phyloP scores from a whole-genome alignment of 2,329 filamentous ascomycete species.

The Trichoderma harzianum region DNA sequence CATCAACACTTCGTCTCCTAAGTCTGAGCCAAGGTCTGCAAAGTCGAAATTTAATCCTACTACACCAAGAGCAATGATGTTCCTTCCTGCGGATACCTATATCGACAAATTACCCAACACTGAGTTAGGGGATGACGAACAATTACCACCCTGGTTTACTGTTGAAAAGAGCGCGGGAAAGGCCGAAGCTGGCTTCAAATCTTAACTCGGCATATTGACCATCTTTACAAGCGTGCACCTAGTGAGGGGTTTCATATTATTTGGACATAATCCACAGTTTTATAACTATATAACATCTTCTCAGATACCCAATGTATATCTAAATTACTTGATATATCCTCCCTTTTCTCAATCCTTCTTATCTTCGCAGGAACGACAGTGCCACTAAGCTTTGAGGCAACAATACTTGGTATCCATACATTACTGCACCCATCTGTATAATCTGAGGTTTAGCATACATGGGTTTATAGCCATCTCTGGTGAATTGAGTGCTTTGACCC shows the following conservation, averaged over 20 bases:
- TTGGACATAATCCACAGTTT: neutral
- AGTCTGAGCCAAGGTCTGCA: neutral
- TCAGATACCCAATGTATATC: neutral
- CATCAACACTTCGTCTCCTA: neutral
- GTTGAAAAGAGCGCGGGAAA: neutral
- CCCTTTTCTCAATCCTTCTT: neutral
- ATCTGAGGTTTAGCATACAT: neutral
- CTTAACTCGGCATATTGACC: neutral
- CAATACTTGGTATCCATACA: no score
- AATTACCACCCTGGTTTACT: neutral
- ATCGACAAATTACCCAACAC: neutral
- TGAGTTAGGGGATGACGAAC: neutral
- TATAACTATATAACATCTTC: neutral
- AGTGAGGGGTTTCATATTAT: neutral
- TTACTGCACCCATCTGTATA: no score
- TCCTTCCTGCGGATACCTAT: neutral
- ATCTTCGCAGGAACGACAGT: no score
- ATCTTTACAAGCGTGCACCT: neutral
- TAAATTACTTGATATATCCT: neutral
- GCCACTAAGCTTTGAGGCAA: no score
- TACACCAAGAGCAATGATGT: constrained; percentile 31
- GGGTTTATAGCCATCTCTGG: neutral
- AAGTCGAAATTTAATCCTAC: constrained; percentile 25
- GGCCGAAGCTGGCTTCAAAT: neutral
- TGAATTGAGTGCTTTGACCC: neutral